Conservation (phyloP, 1,139 yeast species). For the Casaregolazyma lundiana region DNA sequence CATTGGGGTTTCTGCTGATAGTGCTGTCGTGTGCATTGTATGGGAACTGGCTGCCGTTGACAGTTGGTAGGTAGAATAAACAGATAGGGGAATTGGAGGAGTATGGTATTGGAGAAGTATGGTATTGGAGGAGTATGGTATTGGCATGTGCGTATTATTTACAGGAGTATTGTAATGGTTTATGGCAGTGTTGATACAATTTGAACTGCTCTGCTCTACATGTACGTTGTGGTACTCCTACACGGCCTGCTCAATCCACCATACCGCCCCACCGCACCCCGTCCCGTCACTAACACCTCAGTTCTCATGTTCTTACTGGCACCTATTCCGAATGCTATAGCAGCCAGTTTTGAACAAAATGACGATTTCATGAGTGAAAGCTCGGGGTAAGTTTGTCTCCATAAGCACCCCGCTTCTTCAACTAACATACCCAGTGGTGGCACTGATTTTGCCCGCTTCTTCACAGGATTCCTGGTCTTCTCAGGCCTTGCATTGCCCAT, state of each 20-base stretch:
- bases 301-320: constrained; percentile 52
- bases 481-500: constrained; percentile 68
- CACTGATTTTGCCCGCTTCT: constrained; percentile 62
- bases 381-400: constrained; percentile 32
- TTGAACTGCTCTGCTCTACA: too few relatives aligned
- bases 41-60: constrained; percentile 74
- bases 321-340: constrained; percentile 62
- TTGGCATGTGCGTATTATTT: background rate
- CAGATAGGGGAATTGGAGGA: background rate
- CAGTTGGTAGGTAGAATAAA: constrained; percentile 42
- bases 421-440: constrained; percentile 30
- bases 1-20: constrained; percentile 72
- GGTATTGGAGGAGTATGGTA: background rate
- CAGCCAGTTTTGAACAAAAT: constrained; percentile 37
- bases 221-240: too few relatives aligned
- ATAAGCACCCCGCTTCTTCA: background rate
- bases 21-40: constrained; percentile 72
- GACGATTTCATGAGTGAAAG: constrained; percentile 49
- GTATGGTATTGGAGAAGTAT: background rate
- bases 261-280: too few relatives aligned
- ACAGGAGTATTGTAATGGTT: background rate
- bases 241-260: too few relatives aligned
- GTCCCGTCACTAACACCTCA: constrained; percentile 11
- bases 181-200: too few relatives aligned
- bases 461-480: constrained; percentile 61